phyloP scores from a whole-genome alignment of 2,329 filamentous ascomycete species.

The Kalaharituber pfeilii region DNA sequence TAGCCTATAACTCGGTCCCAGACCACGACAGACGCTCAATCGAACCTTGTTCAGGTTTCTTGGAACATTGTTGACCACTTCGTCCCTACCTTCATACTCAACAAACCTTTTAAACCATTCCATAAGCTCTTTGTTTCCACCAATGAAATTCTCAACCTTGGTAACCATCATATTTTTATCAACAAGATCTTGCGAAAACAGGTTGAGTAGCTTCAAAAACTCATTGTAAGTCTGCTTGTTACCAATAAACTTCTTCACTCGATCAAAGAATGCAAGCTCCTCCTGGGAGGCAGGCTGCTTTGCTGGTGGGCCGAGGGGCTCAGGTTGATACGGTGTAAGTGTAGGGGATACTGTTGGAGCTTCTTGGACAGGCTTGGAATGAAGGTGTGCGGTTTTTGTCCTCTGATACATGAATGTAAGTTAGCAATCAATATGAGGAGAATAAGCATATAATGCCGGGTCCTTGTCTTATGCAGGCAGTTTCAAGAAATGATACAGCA shows the following conservation, averaged over 20 bases:
- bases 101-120: slow-evolving; percentile 75
- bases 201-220: slow-evolving; percentile 90
- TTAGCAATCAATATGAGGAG: not conserved
- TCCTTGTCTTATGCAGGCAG: too few relatives aligned
- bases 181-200: slow-evolving; percentile 85
- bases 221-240: slow-evolving; percentile 89
- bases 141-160: slow-evolving; percentile 71
- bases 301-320: slow-evolving; percentile 62
- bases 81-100: slow-evolving; percentile 33
- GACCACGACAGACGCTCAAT: slow-evolving; percentile 83
- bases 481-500: too few relatives aligned
- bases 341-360: slow-evolving; percentile 54
- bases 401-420: not conserved
- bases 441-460: not conserved
- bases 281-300: slow-evolving; percentile 60
- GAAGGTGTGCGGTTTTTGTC: not conserved
- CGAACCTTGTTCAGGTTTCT: slow-evolving; percentile 66
- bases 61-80: slow-evolving; percentile 60
- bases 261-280: slow-evolving; percentile 85
- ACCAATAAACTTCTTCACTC: slow-evolving; percentile 86
- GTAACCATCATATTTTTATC: slow-evolving; percentile 67
- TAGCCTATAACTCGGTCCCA: slow-evolving; percentile 86
- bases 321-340: slow-evolving; percentile 70
- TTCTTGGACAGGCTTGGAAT: not conserved
- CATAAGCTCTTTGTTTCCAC: slow-evolving; percentile 75